Base-by-base conservation (phyloP, 495 filamentous ascomycete genomes). In the Paragyromitra xinjiangensis region DNA sequence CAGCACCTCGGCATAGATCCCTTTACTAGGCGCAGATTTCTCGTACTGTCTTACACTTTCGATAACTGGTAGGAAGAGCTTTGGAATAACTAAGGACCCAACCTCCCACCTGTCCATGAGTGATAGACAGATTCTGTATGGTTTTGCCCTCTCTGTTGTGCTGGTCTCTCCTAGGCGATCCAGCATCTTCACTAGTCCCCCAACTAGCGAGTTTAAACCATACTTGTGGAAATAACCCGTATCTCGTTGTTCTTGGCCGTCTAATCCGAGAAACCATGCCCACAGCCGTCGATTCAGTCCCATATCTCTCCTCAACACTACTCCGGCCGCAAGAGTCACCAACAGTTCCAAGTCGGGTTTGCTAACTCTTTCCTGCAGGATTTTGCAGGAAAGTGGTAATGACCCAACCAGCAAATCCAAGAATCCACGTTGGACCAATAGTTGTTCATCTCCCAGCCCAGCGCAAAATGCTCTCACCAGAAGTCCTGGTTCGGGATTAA, bases 51-150 rank as follows among this genome's bases (percentile, higher is more conserved):
- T 89, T 56, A 97, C 89, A 73, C 89, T 94, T 81, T 90, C 85
- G 71, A 98, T 88, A n/a, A 93, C 89, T 11, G 94, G 92, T 1
- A 97, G 85, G 80, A 99, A 98, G 11, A 98, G 89, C 39, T 92
- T 90, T 0, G 94, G 92, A 6, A 97, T 90, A 63, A 99, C 90
- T 26, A 94, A 85, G 11, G 92, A 93, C 22, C 95, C 95, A 80
- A 99, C 93, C 81, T 99, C 96, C 94, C 93, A 97, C 39, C 93
- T 89, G 85, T 99, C 95, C 96, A 98, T 97, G 65, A 99, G 84
- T 16, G 96, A 97, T 5, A 98, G 86, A 67, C 93, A 95, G 71
- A 98, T 94, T 44, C 94, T 90, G 75, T 97, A 97, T 0, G 96
- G 94, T 59, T 89, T 89, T n/a, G 94, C 93, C 81, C 89, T 87